Base-by-base conservation (phyloP, 441 rosid genomes). In the Syzygium malaccense region DNA sequence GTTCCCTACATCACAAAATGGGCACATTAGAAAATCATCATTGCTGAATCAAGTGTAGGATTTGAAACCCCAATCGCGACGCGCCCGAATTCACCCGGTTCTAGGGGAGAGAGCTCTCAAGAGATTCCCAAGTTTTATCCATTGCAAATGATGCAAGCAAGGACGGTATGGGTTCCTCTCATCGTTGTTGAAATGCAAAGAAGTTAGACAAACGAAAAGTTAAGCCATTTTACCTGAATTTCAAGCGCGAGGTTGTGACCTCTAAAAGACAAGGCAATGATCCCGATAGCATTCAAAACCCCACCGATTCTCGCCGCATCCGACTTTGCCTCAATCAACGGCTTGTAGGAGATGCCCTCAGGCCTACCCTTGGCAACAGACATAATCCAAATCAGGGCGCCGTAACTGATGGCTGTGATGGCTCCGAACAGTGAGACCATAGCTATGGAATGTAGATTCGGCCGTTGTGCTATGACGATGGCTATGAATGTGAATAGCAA, bases 171-270 rank as follows among this genome's bases (percentile, higher is more conserved):
- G 3, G 30, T 64, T 64, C 12, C 19, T 64, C 33, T 7, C 37
- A 45, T 45, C 0, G 71, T 64, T 20, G 8, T 14, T 14, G 37
- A 64, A 64, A 14, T 15, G 71, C 18, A n/a, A n/a, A 57, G 56
- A 48, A 68, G 49, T 19, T 45, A 10, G 15, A 57, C 10, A 33
- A 17, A 23, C 14, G 23, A 12, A 48, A 19, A 75, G 6, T 15
- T 15, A 8, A 8, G 62, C 33, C 49, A 84, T 57, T 28, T 86
- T 45, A 93, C 95, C 94, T 95, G 95, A 5, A 95, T 94, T 87
- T 95, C 97, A 28, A 95, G 95, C 55, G 94, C 89, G 20, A 94
- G 94, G 90, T 95, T 94, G 89, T 94, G 95, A 5, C 97, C 97
- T 83, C 94, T 92, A 75, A 94, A 95, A 1, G 93, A 89, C 30